Percentiles rank a stretch among this genome's conserved stretches.
Conservation (phyloP, 2,329 filamentous ascomycete genomes). For the Dactylellina haptotyla region DNA sequence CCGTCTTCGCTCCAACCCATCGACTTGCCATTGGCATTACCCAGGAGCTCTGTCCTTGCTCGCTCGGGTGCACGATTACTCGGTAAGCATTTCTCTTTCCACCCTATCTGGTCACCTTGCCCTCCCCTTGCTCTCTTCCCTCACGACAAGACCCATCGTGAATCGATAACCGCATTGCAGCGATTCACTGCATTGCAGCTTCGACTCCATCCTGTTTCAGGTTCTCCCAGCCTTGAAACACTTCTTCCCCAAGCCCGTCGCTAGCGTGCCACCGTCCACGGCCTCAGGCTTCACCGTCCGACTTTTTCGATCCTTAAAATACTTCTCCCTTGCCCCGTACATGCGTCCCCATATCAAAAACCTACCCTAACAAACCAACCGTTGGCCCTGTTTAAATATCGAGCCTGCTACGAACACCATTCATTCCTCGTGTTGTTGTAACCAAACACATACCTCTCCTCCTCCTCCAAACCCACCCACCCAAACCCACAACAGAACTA, state of each 20-base stretch:
- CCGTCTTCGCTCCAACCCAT: background rate
- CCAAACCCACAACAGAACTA: too few species aligned
- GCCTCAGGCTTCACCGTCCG: conserved; percentile 13
- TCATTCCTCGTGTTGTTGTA: conserved; percentile 42
- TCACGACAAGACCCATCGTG: too few species aligned
- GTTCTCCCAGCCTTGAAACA: conserved; percentile 32
- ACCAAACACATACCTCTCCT: too few species aligned
- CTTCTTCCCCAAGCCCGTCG: conserved; percentile 32
- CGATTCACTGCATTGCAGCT: conserved; percentile 16
- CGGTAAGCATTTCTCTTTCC: conserved; percentile 18
- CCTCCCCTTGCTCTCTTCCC: background rate
- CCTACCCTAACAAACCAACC: conserved; percentile 31
- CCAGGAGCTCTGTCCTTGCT: conserved; percentile 4
- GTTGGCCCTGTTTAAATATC: conserved; percentile 27
- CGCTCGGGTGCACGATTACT: conserved; percentile 24
- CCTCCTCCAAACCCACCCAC: too few species aligned
- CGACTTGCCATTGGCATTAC: background rate
- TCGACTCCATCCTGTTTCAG: conserved; percentile 39
- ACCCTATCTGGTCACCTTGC: background rate
- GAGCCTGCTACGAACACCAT: conserved; percentile 3
- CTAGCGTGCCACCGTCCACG: conserved; percentile 26
- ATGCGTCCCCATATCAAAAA: background rate
- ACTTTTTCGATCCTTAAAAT: background rate
- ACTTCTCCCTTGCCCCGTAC: conserved; percentile 14
- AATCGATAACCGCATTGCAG: too few species aligned